Conservation (phyloP, 805 yeast species). For the Kazachstania viticola region DNA sequence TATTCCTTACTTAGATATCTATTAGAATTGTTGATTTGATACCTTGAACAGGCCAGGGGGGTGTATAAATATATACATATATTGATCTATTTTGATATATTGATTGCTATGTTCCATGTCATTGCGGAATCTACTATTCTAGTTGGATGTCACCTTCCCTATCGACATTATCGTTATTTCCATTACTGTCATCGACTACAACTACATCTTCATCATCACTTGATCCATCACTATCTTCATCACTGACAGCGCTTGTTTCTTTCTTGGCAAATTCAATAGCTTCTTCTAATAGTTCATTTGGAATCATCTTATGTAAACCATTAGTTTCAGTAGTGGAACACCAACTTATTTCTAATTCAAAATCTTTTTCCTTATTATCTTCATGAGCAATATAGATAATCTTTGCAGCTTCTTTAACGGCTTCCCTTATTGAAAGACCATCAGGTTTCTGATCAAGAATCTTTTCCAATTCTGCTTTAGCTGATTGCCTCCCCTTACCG, state of each 20-base stretch:
- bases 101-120: too few relatives aligned
- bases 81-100: too few relatives aligned
- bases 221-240: slow-evolving; percentile 14
- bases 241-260: slow-evolving; percentile 37
- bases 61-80: too few relatives aligned
- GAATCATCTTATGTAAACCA: slow-evolving; percentile 71
- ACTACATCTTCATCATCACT: slow-evolving; percentile 15
- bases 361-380: slow-evolving; percentile 94
- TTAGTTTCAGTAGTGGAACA: slow-evolving; percentile 61
- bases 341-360: slow-evolving; percentile 93
- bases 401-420: slow-evolving; percentile 87
- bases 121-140: too few relatives aligned
- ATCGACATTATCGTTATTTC: slow-evolving; percentile 3
- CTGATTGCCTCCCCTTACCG: slow-evolving; percentile 97
- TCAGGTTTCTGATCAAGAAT: slow-evolving; percentile 30
- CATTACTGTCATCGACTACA: slow-evolving; percentile 3
- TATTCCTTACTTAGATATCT: too few relatives aligned
- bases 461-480: slow-evolving; percentile 92
- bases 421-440: slow-evolving; percentile 66
- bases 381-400: slow-evolving; percentile 92
- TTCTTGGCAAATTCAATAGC: slow-evolving; percentile 78
- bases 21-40: too few relatives aligned
- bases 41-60: too few relatives aligned
- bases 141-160: slow-evolving; percentile 9
- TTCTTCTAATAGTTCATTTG: slow-evolving; percentile 66